These are phyloP conservation scores for Hyphopichia buzzinii DNA, from an alignment of 1,139 yeast genomes.

Conservation along the genomic window DNA sequence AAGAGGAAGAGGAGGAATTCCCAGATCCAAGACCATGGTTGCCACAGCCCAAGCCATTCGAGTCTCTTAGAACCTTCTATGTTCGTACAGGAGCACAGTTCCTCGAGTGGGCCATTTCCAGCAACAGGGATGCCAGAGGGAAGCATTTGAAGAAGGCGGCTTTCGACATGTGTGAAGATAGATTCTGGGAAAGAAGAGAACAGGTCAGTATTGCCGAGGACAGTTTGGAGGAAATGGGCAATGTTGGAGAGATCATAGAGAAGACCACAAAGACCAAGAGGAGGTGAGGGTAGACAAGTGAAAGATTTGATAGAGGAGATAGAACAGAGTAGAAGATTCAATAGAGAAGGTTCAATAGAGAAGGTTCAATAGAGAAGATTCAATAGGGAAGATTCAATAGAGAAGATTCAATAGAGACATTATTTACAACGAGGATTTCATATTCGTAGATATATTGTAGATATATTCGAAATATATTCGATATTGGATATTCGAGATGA, in stretches of 20 bases:
- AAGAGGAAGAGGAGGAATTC: constrained; percentile 62
- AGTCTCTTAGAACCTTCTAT: constrained; percentile 77
- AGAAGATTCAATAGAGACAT: too few relatives aligned
- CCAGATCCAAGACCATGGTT: constrained; percentile 96
- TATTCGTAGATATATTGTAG: too few relatives aligned
- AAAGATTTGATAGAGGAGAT: not conserved
- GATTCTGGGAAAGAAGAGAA: constrained; percentile 99
- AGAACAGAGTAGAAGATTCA: not conserved
- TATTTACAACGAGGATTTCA: too few relatives aligned
- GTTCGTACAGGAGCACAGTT: constrained; percentile 83
- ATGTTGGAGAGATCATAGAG: constrained; percentile 88
- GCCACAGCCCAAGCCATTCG: constrained; percentile 97
- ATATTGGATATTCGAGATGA: too few relatives aligned
- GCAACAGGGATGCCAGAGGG: constrained; percentile 83
- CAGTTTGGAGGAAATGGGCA: constrained; percentile 83
- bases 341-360: too few relatives aligned
- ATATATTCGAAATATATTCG: too few relatives aligned
- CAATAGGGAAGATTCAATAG: too few relatives aligned
- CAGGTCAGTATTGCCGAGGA: constrained; percentile 88
- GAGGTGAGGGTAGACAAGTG: not conserved
- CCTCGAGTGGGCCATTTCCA: constrained; percentile 89
- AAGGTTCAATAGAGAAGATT: too few relatives aligned
- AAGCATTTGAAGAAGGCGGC: constrained; percentile 86
- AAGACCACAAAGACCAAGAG: constrained; percentile 51
- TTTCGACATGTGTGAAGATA: constrained; percentile 85